phyloP scores from a whole-genome alignment of 179 eudicot species.

The Nepenthes alata region DNA sequence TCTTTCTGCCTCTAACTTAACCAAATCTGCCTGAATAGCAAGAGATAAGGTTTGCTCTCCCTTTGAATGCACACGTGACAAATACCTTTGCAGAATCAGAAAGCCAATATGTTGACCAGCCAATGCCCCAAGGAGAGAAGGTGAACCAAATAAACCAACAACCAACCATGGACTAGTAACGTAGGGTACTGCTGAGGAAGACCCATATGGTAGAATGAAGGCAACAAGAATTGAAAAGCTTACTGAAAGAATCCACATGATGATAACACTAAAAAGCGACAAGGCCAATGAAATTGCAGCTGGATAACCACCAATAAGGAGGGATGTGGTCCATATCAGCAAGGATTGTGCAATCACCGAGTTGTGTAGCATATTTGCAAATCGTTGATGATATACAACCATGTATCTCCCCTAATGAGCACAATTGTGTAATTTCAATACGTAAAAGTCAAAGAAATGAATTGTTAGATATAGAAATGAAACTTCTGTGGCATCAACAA shows the following conservation, averaged over 20 bases:
- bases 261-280: conserved; percentile 53
- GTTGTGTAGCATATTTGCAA: conserved; percentile 76
- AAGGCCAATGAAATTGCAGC: conserved; percentile 51
- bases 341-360: conserved; percentile 81
- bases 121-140: conserved; percentile 88
- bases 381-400: conserved; percentile 54
- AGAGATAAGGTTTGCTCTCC: conserved; percentile 24
- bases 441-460: not conserved
- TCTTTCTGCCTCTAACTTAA: conserved; percentile 85
- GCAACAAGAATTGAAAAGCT: conserved; percentile 54
- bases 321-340: conserved; percentile 63
- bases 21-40: conserved; percentile 34
- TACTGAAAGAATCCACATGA: conserved; percentile 76
- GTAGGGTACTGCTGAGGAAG: conserved; percentile 59
- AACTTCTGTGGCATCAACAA: not conserved
- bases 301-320: conserved; percentile 68
- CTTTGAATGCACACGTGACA: conserved; percentile 23
- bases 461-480: not conserved
- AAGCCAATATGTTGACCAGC: conserved; percentile 81
- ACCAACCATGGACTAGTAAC: conserved; percentile 65
- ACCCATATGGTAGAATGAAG: conserved; percentile 44
- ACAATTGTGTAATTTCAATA: conserved; percentile 5
- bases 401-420: conserved; percentile 69
- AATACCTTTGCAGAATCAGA: conserved; percentile 41
- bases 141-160: conserved; percentile 70